Percentiles rank a stretch among this genome's conserved stretches.
These are phyloP conservation scores for Ulota crispa DNA, from an alignment of 225 moss, liverwort and hornwort genomes.

Conservation along the genomic window DNA sequence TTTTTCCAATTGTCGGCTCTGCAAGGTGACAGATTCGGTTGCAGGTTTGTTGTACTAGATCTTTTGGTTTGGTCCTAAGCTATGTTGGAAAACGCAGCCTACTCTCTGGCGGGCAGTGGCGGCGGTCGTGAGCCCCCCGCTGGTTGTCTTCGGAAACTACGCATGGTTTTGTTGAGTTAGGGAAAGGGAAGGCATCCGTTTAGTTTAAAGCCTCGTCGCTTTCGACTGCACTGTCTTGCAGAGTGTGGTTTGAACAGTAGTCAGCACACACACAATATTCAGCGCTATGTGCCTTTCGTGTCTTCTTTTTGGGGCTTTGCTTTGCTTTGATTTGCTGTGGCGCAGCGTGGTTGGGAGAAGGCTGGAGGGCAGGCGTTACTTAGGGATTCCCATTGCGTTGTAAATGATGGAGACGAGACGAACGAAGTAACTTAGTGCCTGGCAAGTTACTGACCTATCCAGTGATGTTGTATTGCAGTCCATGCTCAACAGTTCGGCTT, in stretches of 20 bases:
- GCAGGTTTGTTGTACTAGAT: neutral
- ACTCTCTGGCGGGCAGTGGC: neutral
- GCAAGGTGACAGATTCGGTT: neutral
- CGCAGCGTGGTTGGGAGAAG: neutral
- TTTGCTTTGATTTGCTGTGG: neutral
- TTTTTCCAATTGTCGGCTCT: neutral
- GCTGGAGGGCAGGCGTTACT: neutral
- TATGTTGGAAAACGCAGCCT: neutral
- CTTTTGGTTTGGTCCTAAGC: no score
- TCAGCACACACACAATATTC: no score
- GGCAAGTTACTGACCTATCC: neutral
- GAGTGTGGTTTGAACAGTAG: neutral
- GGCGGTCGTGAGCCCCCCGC: neutral
- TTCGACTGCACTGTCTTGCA: neutral
- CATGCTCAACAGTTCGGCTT: conserved; percentile 76
- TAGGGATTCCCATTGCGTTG: neutral
- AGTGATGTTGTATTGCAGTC: conserved; percentile 56
- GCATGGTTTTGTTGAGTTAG: neutral
- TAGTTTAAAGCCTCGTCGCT: neutral
- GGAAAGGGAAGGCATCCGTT: no score
- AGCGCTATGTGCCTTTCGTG: neutral
- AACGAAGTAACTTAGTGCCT: neutral
- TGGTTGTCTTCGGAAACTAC: neutral
- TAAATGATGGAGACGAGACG: neutral
- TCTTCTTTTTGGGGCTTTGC: neutral